Percentiles rank a stretch among this genome's conserved stretches.
phyloP scores from a whole-genome alignment of 257 asterid genomes.

The Mitragyna speciosa region DNA sequence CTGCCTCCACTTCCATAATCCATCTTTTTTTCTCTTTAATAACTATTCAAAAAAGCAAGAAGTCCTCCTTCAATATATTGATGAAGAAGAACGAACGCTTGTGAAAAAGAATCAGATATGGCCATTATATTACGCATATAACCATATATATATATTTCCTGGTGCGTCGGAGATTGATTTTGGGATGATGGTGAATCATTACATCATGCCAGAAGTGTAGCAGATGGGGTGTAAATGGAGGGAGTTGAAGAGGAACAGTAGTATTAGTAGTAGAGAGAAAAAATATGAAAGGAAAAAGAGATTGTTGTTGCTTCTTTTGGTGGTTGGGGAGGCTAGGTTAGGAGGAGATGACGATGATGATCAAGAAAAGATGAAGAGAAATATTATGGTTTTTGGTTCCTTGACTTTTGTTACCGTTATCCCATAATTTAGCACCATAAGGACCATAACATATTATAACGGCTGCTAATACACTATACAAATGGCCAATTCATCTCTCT shows the following conservation, averaged over 20 bases:
- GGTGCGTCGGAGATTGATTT: background rate
- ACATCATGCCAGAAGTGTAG: background rate
- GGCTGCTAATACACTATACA: background rate
- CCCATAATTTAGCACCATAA: constrained; percentile 28
- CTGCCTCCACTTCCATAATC: constrained; percentile 57
- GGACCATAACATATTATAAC: constrained; percentile 13
- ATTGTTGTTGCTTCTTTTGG: background rate
- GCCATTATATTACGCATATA: background rate
- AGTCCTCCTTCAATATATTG: background rate
- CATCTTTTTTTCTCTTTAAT: constrained; percentile 32
- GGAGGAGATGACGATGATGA: background rate
- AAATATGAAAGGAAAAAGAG: background rate
- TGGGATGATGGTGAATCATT: background rate
- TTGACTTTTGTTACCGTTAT: constrained; percentile 35
- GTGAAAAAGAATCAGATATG: constrained; percentile 10
- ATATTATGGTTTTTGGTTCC: constrained; percentile 17
- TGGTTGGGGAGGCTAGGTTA: background rate
- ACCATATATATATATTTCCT: background rate
- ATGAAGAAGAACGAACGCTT: background rate
- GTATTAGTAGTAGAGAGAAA: background rate
- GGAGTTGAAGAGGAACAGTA: background rate
- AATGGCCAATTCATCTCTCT: background rate
- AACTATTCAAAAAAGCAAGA: background rate
- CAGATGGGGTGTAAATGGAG: background rate
- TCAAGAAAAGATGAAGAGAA: background rate